phyloP scores from a whole-genome alignment of 345 rosid genomes.

The Populus deltoides region DNA sequence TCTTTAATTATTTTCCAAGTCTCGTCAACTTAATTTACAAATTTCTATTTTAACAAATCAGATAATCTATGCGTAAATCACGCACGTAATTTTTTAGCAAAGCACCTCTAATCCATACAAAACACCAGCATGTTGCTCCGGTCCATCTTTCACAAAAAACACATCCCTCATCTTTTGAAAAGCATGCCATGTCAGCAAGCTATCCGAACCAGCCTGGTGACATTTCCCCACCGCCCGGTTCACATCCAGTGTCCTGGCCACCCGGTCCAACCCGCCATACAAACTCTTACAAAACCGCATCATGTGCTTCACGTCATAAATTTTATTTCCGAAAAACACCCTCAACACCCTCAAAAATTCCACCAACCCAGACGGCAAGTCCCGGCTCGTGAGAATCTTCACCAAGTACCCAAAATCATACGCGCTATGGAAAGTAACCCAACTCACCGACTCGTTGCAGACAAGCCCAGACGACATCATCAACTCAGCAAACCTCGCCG shows the following conservation, averaged over 20 bases:
- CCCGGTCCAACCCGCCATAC: constrained; percentile 34
- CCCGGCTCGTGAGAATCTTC: constrained; percentile 25
- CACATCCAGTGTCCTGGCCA: constrained; percentile 17
- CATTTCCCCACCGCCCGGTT: constrained; percentile 35
- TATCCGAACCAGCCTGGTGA: constrained; percentile 51
- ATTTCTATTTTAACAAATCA: not conserved
- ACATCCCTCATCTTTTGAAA: constrained; percentile 38
- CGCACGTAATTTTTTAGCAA: not conserved
- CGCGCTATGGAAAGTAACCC: constrained; percentile 41
- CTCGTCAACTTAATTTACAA: not conserved
- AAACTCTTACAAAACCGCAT: constrained; percentile 23
- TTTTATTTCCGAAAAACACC: constrained; percentile 25
- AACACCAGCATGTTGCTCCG: constrained; percentile 33
- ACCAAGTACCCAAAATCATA: constrained; percentile 34
- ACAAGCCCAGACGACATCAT: constrained; percentile 39
- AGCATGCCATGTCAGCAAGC: constrained; percentile 44
- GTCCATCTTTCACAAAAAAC: constrained; percentile 17
- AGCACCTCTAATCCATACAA: constrained; percentile 24
- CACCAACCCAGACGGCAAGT: constrained; percentile 11
- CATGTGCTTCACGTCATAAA: constrained; percentile 32
- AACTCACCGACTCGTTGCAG: constrained; percentile 27
- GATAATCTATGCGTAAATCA: not conserved
- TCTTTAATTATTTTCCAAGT: not conserved
- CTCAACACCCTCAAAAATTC: constrained; percentile 21
- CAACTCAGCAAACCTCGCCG: constrained; percentile 25